phyloP scores from a whole-genome alignment of 2,329 filamentous ascomycete species.

The Orbilia javanica region DNA sequence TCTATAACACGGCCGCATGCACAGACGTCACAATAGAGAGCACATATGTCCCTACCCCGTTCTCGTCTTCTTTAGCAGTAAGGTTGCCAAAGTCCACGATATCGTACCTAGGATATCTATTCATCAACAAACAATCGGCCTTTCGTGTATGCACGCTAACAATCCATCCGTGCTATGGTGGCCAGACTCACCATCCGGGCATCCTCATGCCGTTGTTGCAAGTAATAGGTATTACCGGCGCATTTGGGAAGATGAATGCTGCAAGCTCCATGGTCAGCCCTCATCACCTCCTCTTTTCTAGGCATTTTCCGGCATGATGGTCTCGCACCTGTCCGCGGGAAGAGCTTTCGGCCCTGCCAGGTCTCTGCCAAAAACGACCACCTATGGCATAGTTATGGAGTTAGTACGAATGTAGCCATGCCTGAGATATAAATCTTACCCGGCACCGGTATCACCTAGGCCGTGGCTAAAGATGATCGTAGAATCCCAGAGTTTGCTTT shows the following conservation, averaged over 20 bases:
- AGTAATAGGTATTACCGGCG: slow-evolving; percentile 87
- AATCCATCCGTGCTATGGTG: background rate
- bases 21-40: background rate
- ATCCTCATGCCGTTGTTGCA: slow-evolving; percentile 64
- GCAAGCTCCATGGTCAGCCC: slow-evolving; percentile 74
- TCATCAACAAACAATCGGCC: background rate
- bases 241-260: slow-evolving; percentile 93
- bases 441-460: slow-evolving; percentile 83
- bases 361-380: slow-evolving; percentile 67
- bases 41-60: slow-evolving; percentile 14
- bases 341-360: slow-evolving; percentile 64
- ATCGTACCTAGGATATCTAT: slow-evolving; percentile 33
- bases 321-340: slow-evolving; percentile 39
- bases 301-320: background rate
- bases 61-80: slow-evolving; percentile 34
- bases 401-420: background rate
- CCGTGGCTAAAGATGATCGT: slow-evolving; percentile 91
- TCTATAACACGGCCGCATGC: too few relatives aligned
- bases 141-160: background rate
- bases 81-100: slow-evolving; percentile 45
- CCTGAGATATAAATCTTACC: slow-evolving; percentile 63
- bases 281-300: too few relatives aligned
- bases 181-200: slow-evolving; percentile 39
- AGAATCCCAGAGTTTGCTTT: slow-evolving; percentile 44
- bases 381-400: slow-evolving; percentile 13